Evolutionary conservation across 257 asterid species (phyloP).

Genomic region (Penstemon davidsonii): DNA sequence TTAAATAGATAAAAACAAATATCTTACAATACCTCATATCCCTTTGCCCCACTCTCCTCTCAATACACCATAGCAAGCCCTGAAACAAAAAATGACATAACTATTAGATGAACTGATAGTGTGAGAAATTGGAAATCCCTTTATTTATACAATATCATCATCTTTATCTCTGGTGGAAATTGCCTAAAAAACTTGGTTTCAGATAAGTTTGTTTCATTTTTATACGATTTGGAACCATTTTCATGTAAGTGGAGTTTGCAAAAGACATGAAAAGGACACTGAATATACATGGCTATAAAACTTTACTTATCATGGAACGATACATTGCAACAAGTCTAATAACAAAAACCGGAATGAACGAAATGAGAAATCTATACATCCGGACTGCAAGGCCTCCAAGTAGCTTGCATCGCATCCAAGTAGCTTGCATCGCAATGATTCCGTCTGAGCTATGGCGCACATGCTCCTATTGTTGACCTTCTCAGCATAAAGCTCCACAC

Average conservation of each 20-base stretch:
- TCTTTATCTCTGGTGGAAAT: no score
- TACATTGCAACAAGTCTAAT: neutral
- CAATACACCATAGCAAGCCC: conserved; percentile 53
- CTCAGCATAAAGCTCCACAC: no score
- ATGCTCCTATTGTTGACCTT: no score
- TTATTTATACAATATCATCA: neutral
- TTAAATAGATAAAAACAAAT: neutral
- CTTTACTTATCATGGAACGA: no score
- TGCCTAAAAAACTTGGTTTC: no score
- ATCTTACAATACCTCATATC: conserved; percentile 23
- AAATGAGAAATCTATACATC: conserved; percentile 26
- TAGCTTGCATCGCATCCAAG: conserved; percentile 28
- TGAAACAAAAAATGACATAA: conserved; percentile 47
- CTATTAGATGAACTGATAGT: neutral
- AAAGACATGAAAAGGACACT: no score
- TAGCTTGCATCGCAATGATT: conserved; percentile 54
- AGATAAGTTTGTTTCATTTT: no score
- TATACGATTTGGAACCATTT: no score
- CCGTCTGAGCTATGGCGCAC: conserved; percentile 29
- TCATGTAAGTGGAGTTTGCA: no score
- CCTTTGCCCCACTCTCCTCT: conserved; percentile 38
- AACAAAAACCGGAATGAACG: neutral
- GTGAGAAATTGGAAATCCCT: neutral
- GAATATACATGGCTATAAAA: no score
- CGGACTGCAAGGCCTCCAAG: conserved; percentile 48